Conservation (phyloP, 176 grass and related monocot genomes). For the Cenchrus fungigraminus region DNA sequence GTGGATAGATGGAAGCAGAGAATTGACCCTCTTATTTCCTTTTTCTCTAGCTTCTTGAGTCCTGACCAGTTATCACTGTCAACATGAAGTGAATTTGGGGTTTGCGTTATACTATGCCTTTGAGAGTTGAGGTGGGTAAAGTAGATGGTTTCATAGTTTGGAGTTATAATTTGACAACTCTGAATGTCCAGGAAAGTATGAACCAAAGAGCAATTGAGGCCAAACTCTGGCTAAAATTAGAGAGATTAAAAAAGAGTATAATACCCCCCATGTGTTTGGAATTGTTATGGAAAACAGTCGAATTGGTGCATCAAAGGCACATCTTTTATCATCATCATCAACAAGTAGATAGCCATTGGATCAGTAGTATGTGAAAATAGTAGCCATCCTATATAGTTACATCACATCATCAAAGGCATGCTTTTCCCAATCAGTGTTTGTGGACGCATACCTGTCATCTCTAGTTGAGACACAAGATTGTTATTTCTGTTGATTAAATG, state of each 20-base stretch:
- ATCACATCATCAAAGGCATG: not conserved
- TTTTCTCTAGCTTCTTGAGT: too few species aligned
- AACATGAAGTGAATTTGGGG: not conserved
- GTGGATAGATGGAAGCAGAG: not conserved
- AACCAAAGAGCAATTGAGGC: not conserved
- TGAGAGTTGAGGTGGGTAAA: not conserved
- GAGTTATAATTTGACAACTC: not conserved
- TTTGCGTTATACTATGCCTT: not conserved
- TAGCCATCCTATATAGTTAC: not conserved
- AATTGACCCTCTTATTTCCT: too few species aligned
- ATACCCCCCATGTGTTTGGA: not conserved
- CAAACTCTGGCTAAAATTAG: not conserved
- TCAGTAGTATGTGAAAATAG: not conserved
- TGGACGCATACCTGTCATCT: not conserved
- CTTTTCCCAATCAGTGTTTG: not conserved
- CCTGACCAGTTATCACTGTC: too few species aligned
- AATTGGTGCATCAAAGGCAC: not conserved
- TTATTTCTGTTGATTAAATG: not conserved
- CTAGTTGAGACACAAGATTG: not conserved
- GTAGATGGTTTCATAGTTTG: not conserved
- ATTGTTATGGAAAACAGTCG: not conserved
- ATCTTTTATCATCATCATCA: not conserved
- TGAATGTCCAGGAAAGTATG: not conserved
- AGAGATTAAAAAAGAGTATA: not conserved
- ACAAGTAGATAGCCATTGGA: not conserved